These are phyloP conservation scores for Saccharomyces pastorianus DNA, from an alignment of 1,139 yeast species.

Conservation along the genomic window DNA sequence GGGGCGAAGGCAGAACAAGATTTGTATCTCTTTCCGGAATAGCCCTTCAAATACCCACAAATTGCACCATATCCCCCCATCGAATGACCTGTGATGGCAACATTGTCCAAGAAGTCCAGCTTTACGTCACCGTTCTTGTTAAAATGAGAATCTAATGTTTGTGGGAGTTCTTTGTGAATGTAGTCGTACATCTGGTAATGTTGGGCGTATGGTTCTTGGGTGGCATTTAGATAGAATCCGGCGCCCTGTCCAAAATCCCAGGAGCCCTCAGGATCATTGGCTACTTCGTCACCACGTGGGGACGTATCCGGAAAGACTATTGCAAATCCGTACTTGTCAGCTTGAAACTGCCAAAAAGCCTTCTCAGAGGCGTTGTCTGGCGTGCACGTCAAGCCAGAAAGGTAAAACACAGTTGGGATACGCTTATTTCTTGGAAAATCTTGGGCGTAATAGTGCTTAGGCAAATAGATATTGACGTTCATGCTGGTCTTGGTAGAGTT, in stretches of 20 bases:
- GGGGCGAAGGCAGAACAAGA: conserved; percentile 92
- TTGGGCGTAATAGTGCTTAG: conserved; percentile 41
- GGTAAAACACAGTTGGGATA: conserved; percentile 68
- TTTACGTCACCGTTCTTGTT: conserved; percentile 37
- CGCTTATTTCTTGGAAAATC: conserved; percentile 16
- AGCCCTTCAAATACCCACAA: conserved; percentile 64
- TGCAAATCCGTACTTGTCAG: conserved; percentile 63
- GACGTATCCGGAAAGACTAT: no score
- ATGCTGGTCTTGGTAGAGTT: conserved; percentile 56
- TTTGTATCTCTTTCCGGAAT: conserved; percentile 45
- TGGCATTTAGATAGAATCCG: conserved; percentile 86
- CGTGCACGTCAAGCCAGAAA: conserved; percentile 89
- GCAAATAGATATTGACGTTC: conserved; percentile 79
- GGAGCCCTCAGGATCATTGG: conserved; percentile 81
- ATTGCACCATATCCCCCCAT: conserved; percentile 98
- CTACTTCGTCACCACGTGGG: conserved; percentile 57
- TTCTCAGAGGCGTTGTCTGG: conserved; percentile 94
- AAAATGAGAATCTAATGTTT: conserved; percentile 34
- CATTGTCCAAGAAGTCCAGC: conserved; percentile 38
- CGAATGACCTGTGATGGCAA: conserved; percentile 86
- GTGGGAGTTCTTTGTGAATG: conserved; percentile 65
- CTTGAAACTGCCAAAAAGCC: conserved; percentile 79
- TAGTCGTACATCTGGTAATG: conserved; percentile 85
- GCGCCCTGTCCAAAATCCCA: conserved; percentile 96
- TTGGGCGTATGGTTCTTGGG: conserved; percentile 57